Base-by-base conservation (phyloP, 169 alveolate species). In the Eimeria brunetti region DNA sequence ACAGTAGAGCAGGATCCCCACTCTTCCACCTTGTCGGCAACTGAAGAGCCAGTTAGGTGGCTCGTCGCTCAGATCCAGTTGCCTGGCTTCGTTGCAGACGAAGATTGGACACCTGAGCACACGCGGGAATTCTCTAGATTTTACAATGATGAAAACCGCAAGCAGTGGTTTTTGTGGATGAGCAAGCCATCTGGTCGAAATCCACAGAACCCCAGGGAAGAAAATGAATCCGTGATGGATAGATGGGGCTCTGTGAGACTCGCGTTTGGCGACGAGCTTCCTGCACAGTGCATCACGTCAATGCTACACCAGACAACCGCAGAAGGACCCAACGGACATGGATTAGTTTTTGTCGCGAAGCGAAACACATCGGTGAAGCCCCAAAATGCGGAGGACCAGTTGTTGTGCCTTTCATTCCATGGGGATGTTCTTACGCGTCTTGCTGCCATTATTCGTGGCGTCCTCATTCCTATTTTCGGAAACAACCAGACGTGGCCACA, bases 51-150 rank as follows among this genome's bases (percentile, higher is more conserved):
- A 86, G 92, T 83, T 0, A 64, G 33, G 20, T 86, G 92, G 92
- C 78, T 86, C 5, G 53, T 60, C 14, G 92, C 92, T 30, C 92
- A 86, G 20, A 86, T 86, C 27, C 92, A 86, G 81, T 86, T 86
- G 92, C 81, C 92, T 60, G 81, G 92, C 36, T 86, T 86, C 76
- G 92, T 86, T 46, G 92, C 92, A 41, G 92, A 86, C 62, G 92
- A 86, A n/a, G 92, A 86, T 20, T 86, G 92, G 92, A 86, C 92
- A 24, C 92, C 83, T 33, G 64, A 86, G 14, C 92, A 86, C 81
- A 86, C 92, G 62, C 3, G 36, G 78, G 92, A 86, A 86, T 62
- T 86, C 41, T 56, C 81, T 27, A 58, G 60, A n/a, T 86, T 86
- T 41, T 86, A 83, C 92, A 33, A 60, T 62, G 78, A 58, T 46